These are phyloP conservation scores for Cubamyces lactineus DNA, from an alignment of 768 basidiomycete genomes.

Conservation along the genomic window DNA sequence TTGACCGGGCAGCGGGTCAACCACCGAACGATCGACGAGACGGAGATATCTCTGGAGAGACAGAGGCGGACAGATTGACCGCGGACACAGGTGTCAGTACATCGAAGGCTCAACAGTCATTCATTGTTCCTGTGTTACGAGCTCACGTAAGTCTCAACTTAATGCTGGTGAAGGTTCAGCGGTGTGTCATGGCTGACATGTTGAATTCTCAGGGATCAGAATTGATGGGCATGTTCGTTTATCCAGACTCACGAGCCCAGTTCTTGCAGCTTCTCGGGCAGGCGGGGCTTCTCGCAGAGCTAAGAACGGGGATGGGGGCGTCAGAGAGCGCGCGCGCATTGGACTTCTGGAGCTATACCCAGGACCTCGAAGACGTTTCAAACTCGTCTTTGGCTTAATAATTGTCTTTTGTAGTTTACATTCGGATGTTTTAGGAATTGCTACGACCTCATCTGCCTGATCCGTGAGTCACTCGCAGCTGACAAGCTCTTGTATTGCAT, in stretches of 20 bases:
- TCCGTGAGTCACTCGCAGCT: neutral
- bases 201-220: conserved; percentile 48
- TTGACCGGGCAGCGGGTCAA: conserved; percentile 1
- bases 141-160: conserved; percentile 55
- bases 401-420: neutral
- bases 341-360: conserved; percentile 71
- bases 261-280: conserved; percentile 59
- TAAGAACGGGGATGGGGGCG: conserved; percentile 29
- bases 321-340: conserved; percentile 34
- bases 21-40: conserved; percentile 54
- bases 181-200: no score
- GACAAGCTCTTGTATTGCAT: neutral
- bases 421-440: neutral
- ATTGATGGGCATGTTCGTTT: conserved; percentile 64
- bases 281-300: conserved; percentile 45
- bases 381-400: neutral
- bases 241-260: conserved; percentile 73
- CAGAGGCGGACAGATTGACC: conserved; percentile 16
- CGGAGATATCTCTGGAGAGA: conserved; percentile 30
- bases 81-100: conserved; percentile 15
- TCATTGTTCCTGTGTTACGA: conserved; percentile 55
- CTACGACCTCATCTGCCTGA: neutral
- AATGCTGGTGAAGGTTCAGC: neutral
- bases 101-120: conserved; percentile 37
- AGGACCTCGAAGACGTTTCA: conserved; percentile 1